Base-by-base conservation (phyloP, 2,329 filamentous ascomycete genomes). In the Fusarium veterinarium region DNA sequence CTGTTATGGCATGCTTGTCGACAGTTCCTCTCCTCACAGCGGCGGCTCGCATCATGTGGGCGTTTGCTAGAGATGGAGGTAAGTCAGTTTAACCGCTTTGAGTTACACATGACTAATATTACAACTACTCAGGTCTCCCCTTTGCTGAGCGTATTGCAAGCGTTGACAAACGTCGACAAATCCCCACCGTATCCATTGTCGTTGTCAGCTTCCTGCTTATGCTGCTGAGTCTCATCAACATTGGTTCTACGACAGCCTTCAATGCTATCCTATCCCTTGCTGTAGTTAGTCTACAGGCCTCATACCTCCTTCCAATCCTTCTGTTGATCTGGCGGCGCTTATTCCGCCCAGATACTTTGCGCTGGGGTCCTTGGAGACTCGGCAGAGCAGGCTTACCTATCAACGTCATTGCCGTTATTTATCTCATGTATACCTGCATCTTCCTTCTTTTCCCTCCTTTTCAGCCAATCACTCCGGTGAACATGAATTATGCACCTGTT, bases 161-260 rank as follows among this genome's bases (percentile, higher is more conserved):
- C 1, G 58, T 75, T 2, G 72, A 74, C 7, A 60, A 60, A 35
- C 57, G 30, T 12, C 69, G 69, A 7, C 31, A 60, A 2, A 72
- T 75, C 5, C 72, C 73, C 0, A 70, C 71, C 0, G 8, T 68
- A 6, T 69, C 72, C 9, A 64, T 75, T 2, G 1, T 66, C 23
- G 55, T 41, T 0, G 62, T 64, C 2, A 69, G 58, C 1, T 49
- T 66, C 8, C 16, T 74, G 2, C 45, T 74, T 14, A 71, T 74
- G 46, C 40, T 75, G 3, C 44, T 75, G 2, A 69, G 73, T 10
- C 73, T 75, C 7, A 71, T 75, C 60, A 75, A 75, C 23, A 74
- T 75, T 6, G 73, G 71, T 7, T 75, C 73, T 2, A 74, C 73
- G 1, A 75, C 73, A 1, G 73, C 73, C 5, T 72, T 75, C 52